Base-by-base conservation (phyloP, 495 filamentous ascomycete genomes). In the Penicillium manginii region DNA sequence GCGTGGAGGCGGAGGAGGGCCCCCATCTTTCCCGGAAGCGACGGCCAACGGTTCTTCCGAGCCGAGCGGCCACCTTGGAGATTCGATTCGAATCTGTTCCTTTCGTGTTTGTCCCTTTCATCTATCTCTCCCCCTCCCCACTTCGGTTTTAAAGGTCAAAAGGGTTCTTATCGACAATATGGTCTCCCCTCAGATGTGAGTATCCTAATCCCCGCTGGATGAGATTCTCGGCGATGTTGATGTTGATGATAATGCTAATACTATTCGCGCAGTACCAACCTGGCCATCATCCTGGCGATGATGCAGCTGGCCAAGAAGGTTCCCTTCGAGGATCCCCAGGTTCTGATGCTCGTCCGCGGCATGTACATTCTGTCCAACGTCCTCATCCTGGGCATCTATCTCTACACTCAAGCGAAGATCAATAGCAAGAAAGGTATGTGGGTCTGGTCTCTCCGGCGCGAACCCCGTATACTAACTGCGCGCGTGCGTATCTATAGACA, bases 241-340 rank as follows among this genome's bases (percentile, higher is more conserved):
- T 7, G 60, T 17, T 73, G 26, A 26, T 26, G 26, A 4, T 6
- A 26, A 54, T 7, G 60, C 19, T 73, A 29, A 29, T 29, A 29
- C 26, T 8, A 29, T 8, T 29, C 26, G 26, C 26, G 26, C 26
- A 96, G 92, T 63, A 96, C 91, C 62, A 97, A 97, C 81, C 81
- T 97, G 74, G 81, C 90, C 74, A 91, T 97, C 84, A 93, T 97
- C 75, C 85, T 97, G 63, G 91, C 91, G 67, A 92, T 97, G 88
- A 97, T 98, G 92, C 94, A 98, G 80, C 84, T 92, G 55, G 88
- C 94, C 57, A 98, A 98, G 84, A 90, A 88, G 80, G 87, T 98
- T 52, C 91, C 92, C 46, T 96, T 98, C 72, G 96, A 98, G 12
- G 87, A 98, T 66, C 92, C 93, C 12, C 82, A 85, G 53, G 90